These are phyloP conservation scores for Debaryomyces fabryi DNA, from an alignment of 1,139 yeast genomes.

Conservation along the genomic window DNA sequence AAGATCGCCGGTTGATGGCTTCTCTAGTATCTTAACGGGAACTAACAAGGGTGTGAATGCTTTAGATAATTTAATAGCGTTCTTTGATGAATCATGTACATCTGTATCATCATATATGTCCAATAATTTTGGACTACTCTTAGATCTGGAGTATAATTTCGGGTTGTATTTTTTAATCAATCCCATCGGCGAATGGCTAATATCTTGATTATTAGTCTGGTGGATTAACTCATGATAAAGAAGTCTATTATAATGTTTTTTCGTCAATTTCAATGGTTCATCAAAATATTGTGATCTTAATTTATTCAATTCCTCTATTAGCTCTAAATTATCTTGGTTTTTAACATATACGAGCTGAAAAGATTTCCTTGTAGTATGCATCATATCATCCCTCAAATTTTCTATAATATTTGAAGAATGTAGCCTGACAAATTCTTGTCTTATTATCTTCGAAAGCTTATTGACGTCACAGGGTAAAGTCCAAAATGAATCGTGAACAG, in stretches of 20 bases:
- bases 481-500: conserved; percentile 53
- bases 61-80: background rate
- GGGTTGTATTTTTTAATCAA: conserved; percentile 27
- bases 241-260: conserved; percentile 12
- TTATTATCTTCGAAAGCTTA: conserved; percentile 25
- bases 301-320: conserved; percentile 18
- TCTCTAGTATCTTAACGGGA: conserved; percentile 29
- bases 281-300: conserved; percentile 17
- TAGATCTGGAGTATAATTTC: conserved; percentile 19
- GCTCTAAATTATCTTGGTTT: conserved; percentile 20
- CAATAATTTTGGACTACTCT: conserved; percentile 7
- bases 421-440: conserved; percentile 40
- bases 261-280: background rate
- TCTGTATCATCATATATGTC: conserved; percentile 11
- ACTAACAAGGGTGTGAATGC: conserved; percentile 24
- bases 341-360: conserved; percentile 41
- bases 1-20: conserved; percentile 37
- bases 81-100: background rate
- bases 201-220: conserved; percentile 12
- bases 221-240: conserved; percentile 20
- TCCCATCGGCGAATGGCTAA: conserved; percentile 9
- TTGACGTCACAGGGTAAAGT: conserved; percentile 40
- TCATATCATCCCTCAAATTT: conserved; percentile 30
- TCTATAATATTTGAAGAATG: conserved; percentile 32
- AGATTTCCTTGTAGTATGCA: conserved; percentile 24